Conservation (phyloP, 2,329 filamentous ascomycete species). For the Fusarium udum region DNA sequence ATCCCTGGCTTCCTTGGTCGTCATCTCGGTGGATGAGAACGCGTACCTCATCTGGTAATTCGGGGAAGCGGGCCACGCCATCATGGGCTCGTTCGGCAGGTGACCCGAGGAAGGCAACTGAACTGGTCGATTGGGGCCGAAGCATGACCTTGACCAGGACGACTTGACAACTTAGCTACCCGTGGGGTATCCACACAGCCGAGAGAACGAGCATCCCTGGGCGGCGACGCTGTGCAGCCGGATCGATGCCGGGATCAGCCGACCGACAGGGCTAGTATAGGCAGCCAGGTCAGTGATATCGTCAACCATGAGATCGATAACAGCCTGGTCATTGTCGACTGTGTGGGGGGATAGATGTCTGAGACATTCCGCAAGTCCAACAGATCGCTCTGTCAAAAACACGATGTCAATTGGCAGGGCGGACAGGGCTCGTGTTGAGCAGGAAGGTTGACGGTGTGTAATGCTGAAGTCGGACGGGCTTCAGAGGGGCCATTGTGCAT, state of each 20-base stretch:
- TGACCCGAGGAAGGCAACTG: background rate
- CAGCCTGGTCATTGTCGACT: background rate
- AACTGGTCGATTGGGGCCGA: background rate
- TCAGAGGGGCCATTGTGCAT: background rate
- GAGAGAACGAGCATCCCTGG: fast-evolving
- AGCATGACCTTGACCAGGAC: background rate
- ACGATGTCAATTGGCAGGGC: background rate
- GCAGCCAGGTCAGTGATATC: background rate
- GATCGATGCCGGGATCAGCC: background rate
- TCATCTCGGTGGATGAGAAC: background rate
- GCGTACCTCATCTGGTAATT: fast-evolving
- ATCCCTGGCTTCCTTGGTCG: fast-evolving
- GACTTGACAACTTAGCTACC: fast-evolving
- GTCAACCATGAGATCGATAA: background rate
- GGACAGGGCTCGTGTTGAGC: background rate
- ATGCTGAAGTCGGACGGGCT: background rate
- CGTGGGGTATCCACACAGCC: fast-evolving
- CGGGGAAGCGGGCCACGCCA: background rate
- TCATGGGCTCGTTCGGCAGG: background rate
- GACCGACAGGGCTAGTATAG: fast-evolving
- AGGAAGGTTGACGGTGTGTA: background rate
- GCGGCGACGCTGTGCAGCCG: fast-evolving
- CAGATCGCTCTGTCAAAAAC: background rate
- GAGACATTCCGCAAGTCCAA: background rate
- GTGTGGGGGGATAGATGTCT: fast-evolving